These are phyloP conservation scores for Abelmoschus esculentus DNA, from an alignment of 345 rosid genomes.

Conservation along the genomic window DNA sequence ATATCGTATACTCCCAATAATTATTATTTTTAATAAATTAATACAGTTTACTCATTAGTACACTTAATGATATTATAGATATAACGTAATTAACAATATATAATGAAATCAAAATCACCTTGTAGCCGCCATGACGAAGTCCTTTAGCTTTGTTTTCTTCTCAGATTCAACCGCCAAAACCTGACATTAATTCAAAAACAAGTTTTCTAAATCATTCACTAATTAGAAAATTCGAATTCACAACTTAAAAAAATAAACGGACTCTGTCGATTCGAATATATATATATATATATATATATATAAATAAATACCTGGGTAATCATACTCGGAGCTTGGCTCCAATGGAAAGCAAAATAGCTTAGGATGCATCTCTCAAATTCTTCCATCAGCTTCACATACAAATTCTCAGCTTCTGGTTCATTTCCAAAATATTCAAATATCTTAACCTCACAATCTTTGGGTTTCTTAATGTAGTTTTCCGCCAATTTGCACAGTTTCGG, in stretches of 20 bases:
- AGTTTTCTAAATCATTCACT: not conserved
- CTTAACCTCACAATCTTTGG: constrained; percentile 52
- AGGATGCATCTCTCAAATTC: constrained; percentile 83
- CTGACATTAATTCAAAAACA: constrained; percentile 23
- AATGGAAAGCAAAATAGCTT: constrained; percentile 76
- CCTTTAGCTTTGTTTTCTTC: constrained; percentile 51
- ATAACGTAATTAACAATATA: too few relatives aligned
- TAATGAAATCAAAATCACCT: constrained; percentile 31
- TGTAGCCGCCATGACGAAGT: constrained; percentile 79
- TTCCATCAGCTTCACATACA: constrained; percentile 50
- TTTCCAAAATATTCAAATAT: constrained; percentile 43
- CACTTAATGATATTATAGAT: too few relatives aligned
- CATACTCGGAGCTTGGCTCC: constrained; percentile 64
- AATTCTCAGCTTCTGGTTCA: constrained; percentile 48
- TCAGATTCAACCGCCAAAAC: constrained; percentile 48
- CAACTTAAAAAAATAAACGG: not conserved
- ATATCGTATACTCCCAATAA: too few relatives aligned
- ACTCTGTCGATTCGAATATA: too few relatives aligned
- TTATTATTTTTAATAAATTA: too few relatives aligned
- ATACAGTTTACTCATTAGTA: too few relatives aligned
- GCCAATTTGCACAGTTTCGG: constrained; percentile 69
- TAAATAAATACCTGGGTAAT: constrained; percentile 51
- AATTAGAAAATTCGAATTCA: too few relatives aligned
- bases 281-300: too few relatives aligned
- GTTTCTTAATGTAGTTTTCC: constrained; percentile 43